Conservation (phyloP, 2,329 filamentous ascomycete species). For the Xylaria sp. region DNA sequence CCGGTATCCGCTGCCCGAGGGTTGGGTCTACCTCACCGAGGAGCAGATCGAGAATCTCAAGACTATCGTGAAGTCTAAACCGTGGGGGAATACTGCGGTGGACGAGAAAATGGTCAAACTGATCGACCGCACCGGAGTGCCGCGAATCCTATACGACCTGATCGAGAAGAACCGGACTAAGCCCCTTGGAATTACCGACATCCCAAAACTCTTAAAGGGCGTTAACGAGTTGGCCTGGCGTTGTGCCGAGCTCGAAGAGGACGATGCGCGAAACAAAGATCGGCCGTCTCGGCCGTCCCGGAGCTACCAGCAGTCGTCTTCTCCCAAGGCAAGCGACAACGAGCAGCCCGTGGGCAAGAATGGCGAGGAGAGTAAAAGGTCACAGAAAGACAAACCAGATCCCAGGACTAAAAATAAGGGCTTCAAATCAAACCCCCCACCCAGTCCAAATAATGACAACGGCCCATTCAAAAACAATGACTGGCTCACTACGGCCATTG, state of each 20-base stretch:
- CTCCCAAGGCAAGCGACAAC: conserved; percentile 20
- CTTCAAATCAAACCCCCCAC: conserved; percentile 41
- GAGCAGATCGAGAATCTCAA: conserved; percentile 35
- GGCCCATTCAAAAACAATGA: conserved; percentile 44
- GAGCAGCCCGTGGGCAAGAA: conserved; percentile 22
- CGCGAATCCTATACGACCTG: background rate
- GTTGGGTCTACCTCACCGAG: conserved; percentile 47
- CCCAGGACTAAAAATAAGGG: conserved; percentile 40
- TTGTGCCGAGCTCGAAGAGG: conserved; percentile 4
- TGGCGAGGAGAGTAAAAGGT: conserved; percentile 38
- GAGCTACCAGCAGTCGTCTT: conserved; percentile 32
- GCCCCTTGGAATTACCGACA: conserved; percentile 11
- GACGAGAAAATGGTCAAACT: background rate
- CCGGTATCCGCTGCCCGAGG: conserved; percentile 43
- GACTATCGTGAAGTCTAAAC: background rate
- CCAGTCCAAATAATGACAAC: conserved; percentile 31
- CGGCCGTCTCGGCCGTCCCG: conserved; percentile 19
- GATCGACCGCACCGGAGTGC: conserved; percentile 26
- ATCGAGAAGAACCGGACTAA: background rate
- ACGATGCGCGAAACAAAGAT: background rate
- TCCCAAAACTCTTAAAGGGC: conserved; percentile 11
- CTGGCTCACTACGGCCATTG: conserved; percentile 65
- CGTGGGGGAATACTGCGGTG: background rate
- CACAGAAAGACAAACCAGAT: conserved; percentile 31
- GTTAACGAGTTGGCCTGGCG: conserved; percentile 8